Base-by-base conservation (phyloP, 805 yeast genomes). In the Diddensiella transvaalensis region DNA sequence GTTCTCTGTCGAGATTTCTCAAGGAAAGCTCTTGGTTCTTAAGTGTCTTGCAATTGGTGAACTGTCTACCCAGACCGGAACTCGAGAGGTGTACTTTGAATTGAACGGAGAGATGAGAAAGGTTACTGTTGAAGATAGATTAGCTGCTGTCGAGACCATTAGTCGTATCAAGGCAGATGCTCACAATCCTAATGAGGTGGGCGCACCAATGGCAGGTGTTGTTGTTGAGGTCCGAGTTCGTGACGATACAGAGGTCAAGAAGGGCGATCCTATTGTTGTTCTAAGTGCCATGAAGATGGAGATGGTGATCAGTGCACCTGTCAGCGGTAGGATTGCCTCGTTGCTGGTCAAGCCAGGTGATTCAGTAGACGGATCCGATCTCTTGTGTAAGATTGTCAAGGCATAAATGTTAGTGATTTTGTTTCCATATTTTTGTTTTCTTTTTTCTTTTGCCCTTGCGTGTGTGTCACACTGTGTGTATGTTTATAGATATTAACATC, bases 171-270 rank as follows among this genome's bases (percentile, higher is more conserved):
- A 91, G 78, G 98, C 97, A 48, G 88, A 85, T 59, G 75, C 85
- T 15, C 83, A 80, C 64, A 86, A 87, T 68, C 87, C 95, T 51
- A 85, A 83, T 64, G 96, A 93, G 60, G 83, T 93, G 54, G 98
- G 98, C 60, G 95, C 99, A 3, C 99, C 99, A 71, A 91, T 91
- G 98, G 95, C 98, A 37, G 99, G 99, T 74, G 97, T 90, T 56
- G 87, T 91, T 53, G 87, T 91, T 56, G 99, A 93, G 72, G 86
- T 90, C 47, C 87, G 95, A 65, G 88, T 89, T 55, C 87, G 88
- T 74, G 79, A 80, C 58, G 96, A 95, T 52, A 77, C 82, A 46
- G 85, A 84, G 56, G 96, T 93, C 57, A 88, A 87, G 79, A 91
- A 91, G 80, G 99, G 99, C 57, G 96, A 91, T 66, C 90, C 96